A percentile compares a stretch with the other conserved stretches of the same genome.
Evolutionary conservation across 495 filamentous ascomycete genomes (phyloP).

Genomic region (Aspergillus saccharolyticus): DNA sequence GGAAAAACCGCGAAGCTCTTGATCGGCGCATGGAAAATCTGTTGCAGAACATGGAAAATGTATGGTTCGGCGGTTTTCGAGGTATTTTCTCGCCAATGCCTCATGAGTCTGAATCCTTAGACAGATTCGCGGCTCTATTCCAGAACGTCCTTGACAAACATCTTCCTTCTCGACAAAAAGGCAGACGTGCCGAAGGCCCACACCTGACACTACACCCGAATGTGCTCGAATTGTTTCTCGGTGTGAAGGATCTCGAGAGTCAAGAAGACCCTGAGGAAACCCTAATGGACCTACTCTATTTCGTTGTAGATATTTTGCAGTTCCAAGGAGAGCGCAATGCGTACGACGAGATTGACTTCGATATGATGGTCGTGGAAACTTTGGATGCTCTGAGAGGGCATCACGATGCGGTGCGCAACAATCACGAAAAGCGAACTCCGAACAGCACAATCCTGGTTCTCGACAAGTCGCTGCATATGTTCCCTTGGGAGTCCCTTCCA

Average conservation of each 20-base stretch:
- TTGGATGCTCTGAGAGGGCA: constrained; percentile 75
- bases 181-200: constrained; percentile 42
- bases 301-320: constrained; percentile 92
- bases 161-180: constrained; percentile 77
- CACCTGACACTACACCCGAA: constrained; percentile 64
- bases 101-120: constrained; percentile 55
- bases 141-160: constrained; percentile 78
- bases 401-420: constrained; percentile 51
- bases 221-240: constrained; percentile 83
- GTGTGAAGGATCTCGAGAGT: constrained; percentile 65
- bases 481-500: constrained; percentile 94
- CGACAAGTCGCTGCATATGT: constrained; percentile 81
- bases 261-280: constrained; percentile 77
- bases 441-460: constrained; percentile 87
- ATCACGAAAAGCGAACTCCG: constrained; percentile 56
- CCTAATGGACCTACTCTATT: constrained; percentile 85
- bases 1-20: constrained; percentile 74
- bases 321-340: constrained; percentile 96
- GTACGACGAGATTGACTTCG: constrained; percentile 96
- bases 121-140: constrained; percentile 70
- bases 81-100: constrained; percentile 78
- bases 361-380: constrained; percentile 80
- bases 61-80: constrained; percentile 92
- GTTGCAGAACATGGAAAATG: constrained; percentile 76
- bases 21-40: constrained; percentile 74